Evolutionary conservation across 805 yeast genomes (phyloP).

Genomic region (Wickerhamomyces canadensis): DNA sequence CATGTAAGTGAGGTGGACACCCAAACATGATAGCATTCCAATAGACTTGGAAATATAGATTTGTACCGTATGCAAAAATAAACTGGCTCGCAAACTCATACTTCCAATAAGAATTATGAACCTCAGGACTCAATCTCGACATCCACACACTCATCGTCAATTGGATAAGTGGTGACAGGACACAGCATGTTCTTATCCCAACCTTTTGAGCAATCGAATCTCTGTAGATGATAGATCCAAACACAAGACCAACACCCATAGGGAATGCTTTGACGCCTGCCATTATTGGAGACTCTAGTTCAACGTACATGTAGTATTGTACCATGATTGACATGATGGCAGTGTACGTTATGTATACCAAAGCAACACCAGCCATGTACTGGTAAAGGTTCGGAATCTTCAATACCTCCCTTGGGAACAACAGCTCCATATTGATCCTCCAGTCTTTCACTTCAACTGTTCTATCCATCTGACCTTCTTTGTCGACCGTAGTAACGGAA

Average conservation of each 20-base stretch:
- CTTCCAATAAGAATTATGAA: conserved; percentile 25
- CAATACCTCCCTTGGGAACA: conserved; percentile 27
- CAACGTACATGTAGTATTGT: conserved; percentile 22
- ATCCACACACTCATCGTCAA: conserved; percentile 21
- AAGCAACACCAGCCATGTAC: conserved; percentile 12
- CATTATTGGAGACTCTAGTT: background rate
- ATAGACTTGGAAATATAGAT: conserved; percentile 30
- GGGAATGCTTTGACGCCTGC: background rate
- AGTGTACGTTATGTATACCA: conserved; percentile 14
- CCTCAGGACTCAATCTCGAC: conserved; percentile 16
- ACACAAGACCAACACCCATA: conserved; percentile 12
- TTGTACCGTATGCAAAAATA: conserved; percentile 23
- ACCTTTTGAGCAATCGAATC: background rate
- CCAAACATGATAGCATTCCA: conserved; percentile 25
- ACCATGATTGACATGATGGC: conserved; percentile 16
- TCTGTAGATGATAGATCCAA: background rate
- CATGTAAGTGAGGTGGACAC: conserved; percentile 35
- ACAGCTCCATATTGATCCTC: conserved; percentile 13
- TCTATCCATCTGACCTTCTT: too few relatives aligned
- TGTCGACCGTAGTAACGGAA: too few relatives aligned
- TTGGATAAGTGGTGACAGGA: conserved; percentile 11
- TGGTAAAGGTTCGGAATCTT: conserved; percentile 22
- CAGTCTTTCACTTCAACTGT: too few relatives aligned
- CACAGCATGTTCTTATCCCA: conserved; percentile 7
- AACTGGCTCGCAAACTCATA: conserved; percentile 23